Conservation (phyloP, 345 rosid species). For the Syzygium jambos region DNA sequence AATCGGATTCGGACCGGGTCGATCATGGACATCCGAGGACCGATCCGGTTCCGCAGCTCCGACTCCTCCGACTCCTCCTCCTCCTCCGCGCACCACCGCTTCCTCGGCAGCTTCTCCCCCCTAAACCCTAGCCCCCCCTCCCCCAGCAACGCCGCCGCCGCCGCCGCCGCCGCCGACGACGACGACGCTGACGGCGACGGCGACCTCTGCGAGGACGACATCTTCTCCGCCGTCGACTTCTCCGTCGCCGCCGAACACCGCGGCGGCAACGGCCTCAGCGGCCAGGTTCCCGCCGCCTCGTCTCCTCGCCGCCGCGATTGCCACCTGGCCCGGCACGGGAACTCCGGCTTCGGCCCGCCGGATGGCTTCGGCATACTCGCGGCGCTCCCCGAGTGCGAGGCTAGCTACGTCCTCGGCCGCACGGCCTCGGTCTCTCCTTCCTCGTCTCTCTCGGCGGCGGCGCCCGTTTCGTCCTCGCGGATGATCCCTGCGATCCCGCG, state of each 20-base stretch:
- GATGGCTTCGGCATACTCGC: slow-evolving; percentile 76
- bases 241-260: slow-evolving; percentile 9
- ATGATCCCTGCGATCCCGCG: slow-evolving; percentile 53
- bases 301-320: slow-evolving; percentile 6
- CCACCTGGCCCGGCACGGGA: slow-evolving; percentile 1
- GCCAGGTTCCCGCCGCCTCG: slow-evolving; percentile 18
- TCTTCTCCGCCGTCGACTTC: slow-evolving; percentile 48
- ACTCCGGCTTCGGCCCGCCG: slow-evolving; percentile 8
- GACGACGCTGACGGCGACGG: slow-evolving; percentile 30
- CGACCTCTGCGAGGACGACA: slow-evolving; percentile 68
- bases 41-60: slow-evolving; percentile 21
- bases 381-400: slow-evolving; percentile 44
- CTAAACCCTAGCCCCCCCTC: slow-evolving; percentile 20
- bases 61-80: slow-evolving; percentile 4
- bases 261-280: slow-evolving; percentile 3
- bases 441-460: slow-evolving; percentile 7
- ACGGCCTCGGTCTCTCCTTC: slow-evolving; percentile 32
- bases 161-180: neutral
- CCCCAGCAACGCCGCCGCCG: slow-evolving; percentile 1
- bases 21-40: slow-evolving; percentile 23
- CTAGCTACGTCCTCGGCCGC: slow-evolving; percentile 39
- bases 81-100: slow-evolving; percentile 14
- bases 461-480: slow-evolving; percentile 39
- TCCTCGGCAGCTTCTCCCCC: slow-evolving; percentile 20
- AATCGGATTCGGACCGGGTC: neutral